Conservation (phyloP, 1,284 basidiomycete genomes). For the Ustilago bromivora region DNA sequence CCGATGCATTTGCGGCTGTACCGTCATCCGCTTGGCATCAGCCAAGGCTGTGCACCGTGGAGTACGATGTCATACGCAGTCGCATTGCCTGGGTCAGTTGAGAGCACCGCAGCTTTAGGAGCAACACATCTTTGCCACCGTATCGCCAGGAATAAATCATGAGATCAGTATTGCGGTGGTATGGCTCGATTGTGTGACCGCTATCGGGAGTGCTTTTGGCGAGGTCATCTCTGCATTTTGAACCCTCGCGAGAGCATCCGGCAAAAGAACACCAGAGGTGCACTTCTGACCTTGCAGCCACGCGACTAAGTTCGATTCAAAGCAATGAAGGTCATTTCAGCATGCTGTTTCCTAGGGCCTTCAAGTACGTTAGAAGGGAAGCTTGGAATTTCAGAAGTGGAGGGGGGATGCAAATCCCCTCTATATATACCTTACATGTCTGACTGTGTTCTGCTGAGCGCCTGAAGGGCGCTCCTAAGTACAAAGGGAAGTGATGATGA, state of each 20-base stretch:
- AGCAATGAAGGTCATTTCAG: background rate
- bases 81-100: background rate
- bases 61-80: background rate
- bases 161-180: background rate
- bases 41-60: conserved; percentile 2
- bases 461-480: too few species aligned
- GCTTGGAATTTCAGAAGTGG: too few species aligned
- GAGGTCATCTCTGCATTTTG: conserved; percentile 1
- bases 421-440: too few species aligned
- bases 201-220: background rate
- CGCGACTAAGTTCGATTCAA: background rate
- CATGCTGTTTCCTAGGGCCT: too few species aligned
- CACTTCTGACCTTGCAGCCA: conserved; percentile 19
- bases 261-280: background rate
- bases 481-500: too few species aligned
- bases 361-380: too few species aligned
- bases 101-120: background rate
- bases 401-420: too few species aligned
- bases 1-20: background rate
- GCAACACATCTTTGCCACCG: background rate
- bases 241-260: conserved; percentile 9
- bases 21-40: conserved; percentile 5
- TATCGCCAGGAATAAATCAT: background rate
- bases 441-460: too few species aligned
- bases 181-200: background rate